Evolutionary conservation across 1,284 basidiomycete species (phyloP).

Genomic region (Ceratorhiza oryzae-sativae): DNA sequence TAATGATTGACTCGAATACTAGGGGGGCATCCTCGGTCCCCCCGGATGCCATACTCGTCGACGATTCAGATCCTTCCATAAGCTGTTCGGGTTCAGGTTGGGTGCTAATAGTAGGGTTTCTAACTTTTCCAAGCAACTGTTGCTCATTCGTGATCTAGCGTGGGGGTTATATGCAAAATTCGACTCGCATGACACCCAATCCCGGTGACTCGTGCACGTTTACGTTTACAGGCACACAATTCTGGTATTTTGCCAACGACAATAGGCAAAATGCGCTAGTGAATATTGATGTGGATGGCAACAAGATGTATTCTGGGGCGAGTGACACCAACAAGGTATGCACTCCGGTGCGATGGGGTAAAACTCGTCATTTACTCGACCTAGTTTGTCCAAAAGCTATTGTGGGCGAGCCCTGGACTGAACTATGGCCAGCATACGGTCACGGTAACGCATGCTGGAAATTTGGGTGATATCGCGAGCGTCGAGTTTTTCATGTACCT

Average conservation of each 20-base stretch:
- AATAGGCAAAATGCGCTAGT: background rate
- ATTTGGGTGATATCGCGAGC: background rate
- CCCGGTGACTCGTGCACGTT: background rate
- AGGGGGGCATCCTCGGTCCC: background rate
- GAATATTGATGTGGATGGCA: background rate
- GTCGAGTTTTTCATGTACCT: background rate
- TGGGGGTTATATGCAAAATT: background rate
- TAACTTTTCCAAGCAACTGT: background rate
- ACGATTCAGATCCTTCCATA: background rate
- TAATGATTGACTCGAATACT: background rate
- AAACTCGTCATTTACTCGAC: background rate
- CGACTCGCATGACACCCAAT: background rate
- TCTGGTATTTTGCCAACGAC: background rate
- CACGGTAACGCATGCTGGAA: background rate
- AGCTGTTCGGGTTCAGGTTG: background rate
- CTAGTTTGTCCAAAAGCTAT: background rate
- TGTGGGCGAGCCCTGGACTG: background rate
- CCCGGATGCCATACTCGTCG: background rate
- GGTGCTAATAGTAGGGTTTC: background rate
- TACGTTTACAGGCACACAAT: background rate
- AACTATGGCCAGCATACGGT: background rate
- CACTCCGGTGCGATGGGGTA: background rate
- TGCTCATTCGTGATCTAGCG: background rate
- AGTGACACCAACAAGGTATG: background rate
- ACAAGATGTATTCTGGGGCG: background rate